Percentiles rank a stretch among this genome's conserved stretches.
These are phyloP conservation scores for Grigorovia jiainica DNA, from an alignment of 805 yeast species.

Conservation along the genomic window DNA sequence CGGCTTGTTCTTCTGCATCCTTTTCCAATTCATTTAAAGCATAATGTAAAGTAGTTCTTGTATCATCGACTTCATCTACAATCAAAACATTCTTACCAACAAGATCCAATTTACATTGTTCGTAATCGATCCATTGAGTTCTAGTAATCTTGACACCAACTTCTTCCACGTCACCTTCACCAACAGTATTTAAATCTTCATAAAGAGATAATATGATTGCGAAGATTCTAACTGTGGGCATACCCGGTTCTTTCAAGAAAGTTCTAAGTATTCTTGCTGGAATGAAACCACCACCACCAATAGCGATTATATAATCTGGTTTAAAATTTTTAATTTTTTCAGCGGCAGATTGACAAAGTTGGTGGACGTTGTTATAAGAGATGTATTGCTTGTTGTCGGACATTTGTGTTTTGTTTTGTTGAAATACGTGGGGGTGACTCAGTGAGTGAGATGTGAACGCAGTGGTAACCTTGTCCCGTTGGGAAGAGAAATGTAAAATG, in stretches of 20 bases:
- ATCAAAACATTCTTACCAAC: slow-evolving; percentile 64
- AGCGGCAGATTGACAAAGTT: slow-evolving; percentile 56
- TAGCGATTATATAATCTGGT: slow-evolving; percentile 88
- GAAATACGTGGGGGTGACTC: background rate
- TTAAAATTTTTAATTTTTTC: slow-evolving; percentile 58
- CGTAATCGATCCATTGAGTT: slow-evolving; percentile 78
- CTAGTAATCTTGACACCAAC: slow-evolving; percentile 64
- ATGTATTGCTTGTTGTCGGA: slow-evolving; percentile 50
- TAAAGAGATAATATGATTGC: slow-evolving; percentile 89
- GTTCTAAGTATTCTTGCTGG: slow-evolving; percentile 96
- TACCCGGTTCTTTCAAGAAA: slow-evolving; percentile 78
- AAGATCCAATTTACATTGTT: slow-evolving; percentile 46
- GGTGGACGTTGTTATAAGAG: slow-evolving; percentile 74
- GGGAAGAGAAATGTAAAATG: too few relatives aligned
- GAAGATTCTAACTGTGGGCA: slow-evolving; percentile 85
- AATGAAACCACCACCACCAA: slow-evolving; percentile 96
- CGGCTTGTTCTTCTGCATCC: slow-evolving; percentile 56
- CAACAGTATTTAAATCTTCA: slow-evolving; percentile 64
- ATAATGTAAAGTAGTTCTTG: slow-evolving; percentile 75
- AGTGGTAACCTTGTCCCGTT: too few relatives aligned
- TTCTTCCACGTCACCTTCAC: slow-evolving; percentile 43
- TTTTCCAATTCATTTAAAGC: slow-evolving; percentile 66
- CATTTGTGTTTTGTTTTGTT: slow-evolving; percentile 9
- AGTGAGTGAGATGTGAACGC: too few relatives aligned
- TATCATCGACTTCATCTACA: slow-evolving; percentile 81